Evolutionary conservation across 2,329 filamentous ascomycete genomes (phyloP).

Genomic region (Tolypocladium pustulatum): DNA sequence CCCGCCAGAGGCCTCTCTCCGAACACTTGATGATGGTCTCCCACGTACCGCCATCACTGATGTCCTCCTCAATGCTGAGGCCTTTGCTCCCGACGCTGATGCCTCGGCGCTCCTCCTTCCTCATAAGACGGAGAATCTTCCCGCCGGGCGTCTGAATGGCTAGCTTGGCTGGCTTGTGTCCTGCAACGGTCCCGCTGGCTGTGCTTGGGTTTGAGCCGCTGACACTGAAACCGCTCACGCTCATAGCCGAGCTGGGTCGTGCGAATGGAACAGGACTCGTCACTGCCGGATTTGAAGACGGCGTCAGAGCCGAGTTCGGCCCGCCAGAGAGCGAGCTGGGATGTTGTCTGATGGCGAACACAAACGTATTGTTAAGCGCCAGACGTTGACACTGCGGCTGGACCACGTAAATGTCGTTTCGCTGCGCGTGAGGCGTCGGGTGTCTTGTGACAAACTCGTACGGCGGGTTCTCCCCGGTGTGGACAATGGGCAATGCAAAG

Average conservation of each 20-base stretch:
- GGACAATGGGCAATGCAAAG: constrained; percentile 79
- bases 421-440: constrained; percentile 93
- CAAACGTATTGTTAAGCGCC: constrained; percentile 93
- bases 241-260: constrained; percentile 53
- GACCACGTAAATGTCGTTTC: constrained; percentile 92
- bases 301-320: constrained; percentile 26
- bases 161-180: constrained; percentile 83
- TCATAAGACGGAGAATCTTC: constrained; percentile 82
- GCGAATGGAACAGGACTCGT: constrained; percentile 51
- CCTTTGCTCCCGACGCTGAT: constrained; percentile 34
- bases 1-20: constrained; percentile 71
- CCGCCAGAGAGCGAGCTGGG: constrained; percentile 44
- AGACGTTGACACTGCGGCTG: constrained; percentile 87
- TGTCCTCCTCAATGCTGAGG: constrained; percentile 38
- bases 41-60: constrained; percentile 65
- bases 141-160: constrained; percentile 90
- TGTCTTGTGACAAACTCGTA: constrained; percentile 91
- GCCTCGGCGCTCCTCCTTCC: constrained; percentile 61
- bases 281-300: constrained; percentile 35
- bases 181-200: constrained; percentile 39
- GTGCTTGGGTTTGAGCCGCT: constrained; percentile 47
- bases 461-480: constrained; percentile 83
- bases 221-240: constrained; percentile 49
- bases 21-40: constrained; percentile 88
- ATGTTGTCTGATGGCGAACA: constrained; percentile 92